A percentile compares a stretch with the other conserved stretches of the same genome.
Conservation (phyloP, 345 rosid species). For the Erucastrum elatum region DNA sequence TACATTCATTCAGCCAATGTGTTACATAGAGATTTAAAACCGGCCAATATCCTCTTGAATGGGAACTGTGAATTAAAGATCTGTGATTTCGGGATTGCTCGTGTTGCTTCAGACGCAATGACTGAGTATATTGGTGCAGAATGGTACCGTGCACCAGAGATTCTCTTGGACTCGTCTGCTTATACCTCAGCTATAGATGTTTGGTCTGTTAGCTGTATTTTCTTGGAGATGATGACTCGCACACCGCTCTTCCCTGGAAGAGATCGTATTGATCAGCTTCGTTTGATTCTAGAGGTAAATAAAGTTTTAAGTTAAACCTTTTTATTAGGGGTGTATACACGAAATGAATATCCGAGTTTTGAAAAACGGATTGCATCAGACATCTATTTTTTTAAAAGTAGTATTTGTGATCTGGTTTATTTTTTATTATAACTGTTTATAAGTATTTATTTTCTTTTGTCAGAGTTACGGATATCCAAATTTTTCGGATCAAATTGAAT, state of each 20-base stretch:
- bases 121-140: conserved; percentile 84
- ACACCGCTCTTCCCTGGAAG: conserved; percentile 89
- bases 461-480: too few species aligned
- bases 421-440: too few species aligned
- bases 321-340: too few species aligned
- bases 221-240: conserved; percentile 80
- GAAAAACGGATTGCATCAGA: too few species aligned
- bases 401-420: too few species aligned
- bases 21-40: conserved; percentile 91
- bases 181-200: conserved; percentile 89
- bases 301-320: neutral
- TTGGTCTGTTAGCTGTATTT: conserved; percentile 94
- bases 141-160: conserved; percentile 95
- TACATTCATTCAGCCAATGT: conserved; percentile 95
- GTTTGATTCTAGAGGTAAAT: conserved; percentile 78
- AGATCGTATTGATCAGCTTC: conserved; percentile 81
- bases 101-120: conserved; percentile 81
- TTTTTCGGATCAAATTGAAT: too few species aligned
- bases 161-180: conserved; percentile 69
- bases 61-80: conserved; percentile 79
- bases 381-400: too few species aligned
- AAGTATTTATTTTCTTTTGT: too few species aligned
- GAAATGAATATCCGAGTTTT: too few species aligned
- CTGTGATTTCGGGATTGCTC: conserved; percentile 94
- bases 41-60: conserved; percentile 80